A percentile compares a stretch with the other conserved stretches of the same genome.
phyloP scores from a whole-genome alignment of 1,284 basidiomycete genomes.

The Singerocomus rubriflavus region DNA sequence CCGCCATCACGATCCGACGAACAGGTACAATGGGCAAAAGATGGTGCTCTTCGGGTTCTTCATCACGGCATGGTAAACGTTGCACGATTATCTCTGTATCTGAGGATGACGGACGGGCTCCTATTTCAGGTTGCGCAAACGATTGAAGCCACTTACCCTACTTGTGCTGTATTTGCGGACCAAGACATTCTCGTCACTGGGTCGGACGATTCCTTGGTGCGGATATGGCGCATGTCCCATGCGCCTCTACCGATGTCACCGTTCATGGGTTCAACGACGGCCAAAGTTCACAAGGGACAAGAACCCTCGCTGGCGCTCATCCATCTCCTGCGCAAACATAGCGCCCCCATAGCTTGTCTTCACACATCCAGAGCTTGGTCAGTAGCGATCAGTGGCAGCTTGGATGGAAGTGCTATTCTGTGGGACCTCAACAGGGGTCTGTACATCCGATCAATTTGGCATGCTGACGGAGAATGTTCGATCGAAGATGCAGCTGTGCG shows the following conservation, averaged over 20 bases:
- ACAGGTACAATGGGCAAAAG: slow-evolving; percentile 61
- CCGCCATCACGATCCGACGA: slow-evolving; percentile 65
- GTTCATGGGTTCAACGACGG: slow-evolving; percentile 20
- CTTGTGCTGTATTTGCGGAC: slow-evolving; percentile 77
- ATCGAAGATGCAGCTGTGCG: slow-evolving; percentile 52
- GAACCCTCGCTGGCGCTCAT: slow-evolving; percentile 44
- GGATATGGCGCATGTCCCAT: slow-evolving; percentile 68
- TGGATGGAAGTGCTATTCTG: slow-evolving; percentile 80
- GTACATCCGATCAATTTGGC: slow-evolving; percentile 76
- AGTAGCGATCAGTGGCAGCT: slow-evolving; percentile 78
- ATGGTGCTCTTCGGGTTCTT: slow-evolving; percentile 56
- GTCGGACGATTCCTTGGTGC: slow-evolving; percentile 71
- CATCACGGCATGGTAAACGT: slow-evolving; percentile 56
- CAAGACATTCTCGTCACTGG: slow-evolving; percentile 72
- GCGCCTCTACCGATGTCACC: slow-evolving; percentile 24
- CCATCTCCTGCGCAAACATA: slow-evolving; percentile 78
- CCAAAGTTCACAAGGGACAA: slow-evolving; percentile 28
- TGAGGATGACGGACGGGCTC: neutral
- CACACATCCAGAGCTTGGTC: slow-evolving; percentile 82
- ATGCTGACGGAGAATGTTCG: slow-evolving; percentile 42
- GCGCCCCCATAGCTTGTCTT: slow-evolving; percentile 64
- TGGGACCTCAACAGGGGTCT: slow-evolving; percentile 89
- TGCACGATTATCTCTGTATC: neutral
- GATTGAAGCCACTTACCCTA: slow-evolving; percentile 69
- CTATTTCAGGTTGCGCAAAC: slow-evolving; percentile 64